These are phyloP conservation scores for Aspergillus sojae DNA, from an alignment of 2,329 filamentous ascomycete species.

Conservation along the genomic window DNA sequence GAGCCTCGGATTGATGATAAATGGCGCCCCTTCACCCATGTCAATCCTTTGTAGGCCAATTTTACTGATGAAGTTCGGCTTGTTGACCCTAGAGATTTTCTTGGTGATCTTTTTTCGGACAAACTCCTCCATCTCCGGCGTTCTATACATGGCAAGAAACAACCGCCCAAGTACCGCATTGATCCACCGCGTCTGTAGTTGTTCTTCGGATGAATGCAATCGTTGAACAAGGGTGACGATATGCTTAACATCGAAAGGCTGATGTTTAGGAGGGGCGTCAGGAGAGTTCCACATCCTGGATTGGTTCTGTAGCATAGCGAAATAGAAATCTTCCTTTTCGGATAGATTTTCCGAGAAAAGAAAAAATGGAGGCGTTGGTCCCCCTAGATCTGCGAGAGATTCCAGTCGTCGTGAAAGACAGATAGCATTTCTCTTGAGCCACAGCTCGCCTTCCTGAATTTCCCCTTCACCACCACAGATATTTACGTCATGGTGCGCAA, in stretches of 20 bases:
- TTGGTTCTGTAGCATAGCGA: slow-evolving; percentile 83
- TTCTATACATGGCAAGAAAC: slow-evolving; percentile 87
- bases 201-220: slow-evolving; percentile 88
- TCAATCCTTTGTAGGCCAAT: slow-evolving; percentile 82
- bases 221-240: slow-evolving; percentile 88
- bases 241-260: slow-evolving; percentile 79
- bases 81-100: slow-evolving; percentile 92
- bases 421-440: slow-evolving; percentile 91
- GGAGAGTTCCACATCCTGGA: slow-evolving; percentile 65
- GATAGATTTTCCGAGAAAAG: slow-evolving; percentile 94
- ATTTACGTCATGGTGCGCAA: slow-evolving; percentile 79
- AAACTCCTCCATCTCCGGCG: slow-evolving; percentile 74
- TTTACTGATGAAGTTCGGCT: slow-evolving; percentile 84
- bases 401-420: slow-evolving; percentile 70
- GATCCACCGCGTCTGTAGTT: slow-evolving; percentile 87
- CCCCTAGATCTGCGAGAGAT: slow-evolving; percentile 55
- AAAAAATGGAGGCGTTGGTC: slow-evolving; percentile 79
- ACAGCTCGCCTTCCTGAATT: slow-evolving; percentile 89
- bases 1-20: slow-evolving; percentile 83
- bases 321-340: slow-evolving; percentile 98
- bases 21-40: slow-evolving; percentile 82
- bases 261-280: slow-evolving; percentile 66
- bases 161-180: slow-evolving; percentile 88
- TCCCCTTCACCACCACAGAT: slow-evolving; percentile 78
- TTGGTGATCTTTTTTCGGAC: slow-evolving; percentile 87